phyloP scores from a whole-genome alignment of 2,329 filamentous ascomycete species.

The Pestalotiopsis sp. region DNA sequence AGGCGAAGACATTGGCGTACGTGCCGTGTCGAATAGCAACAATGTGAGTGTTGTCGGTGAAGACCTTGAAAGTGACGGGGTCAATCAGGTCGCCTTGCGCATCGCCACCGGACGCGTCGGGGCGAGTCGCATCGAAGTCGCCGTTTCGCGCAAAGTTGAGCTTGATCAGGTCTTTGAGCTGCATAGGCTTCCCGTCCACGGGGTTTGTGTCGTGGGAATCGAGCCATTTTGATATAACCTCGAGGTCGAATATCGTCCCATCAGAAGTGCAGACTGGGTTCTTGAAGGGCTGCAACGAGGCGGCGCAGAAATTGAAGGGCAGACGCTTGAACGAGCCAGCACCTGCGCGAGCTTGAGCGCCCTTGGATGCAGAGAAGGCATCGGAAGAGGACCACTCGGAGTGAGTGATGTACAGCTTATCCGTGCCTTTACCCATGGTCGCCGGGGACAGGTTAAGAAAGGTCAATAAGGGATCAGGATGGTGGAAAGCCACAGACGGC shows the following conservation, averaged over 20 bases:
- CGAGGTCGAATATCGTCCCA: constrained; percentile 92
- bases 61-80: constrained; percentile 95
- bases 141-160: constrained; percentile 92
- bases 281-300: constrained; percentile 92
- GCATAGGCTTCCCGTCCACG: constrained; percentile 78
- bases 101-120: constrained; percentile 47
- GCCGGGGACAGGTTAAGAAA: not conserved
- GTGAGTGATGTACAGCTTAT: constrained; percentile 81
- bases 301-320: constrained; percentile 97
- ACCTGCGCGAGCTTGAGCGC: constrained; percentile 56
- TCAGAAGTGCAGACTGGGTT: constrained; percentile 89
- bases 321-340: constrained; percentile 80
- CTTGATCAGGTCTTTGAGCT: constrained; percentile 82
- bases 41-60: constrained; percentile 97
- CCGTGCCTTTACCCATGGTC: constrained; percentile 55
- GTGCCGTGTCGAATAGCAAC: constrained; percentile 79
- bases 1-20: constrained; percentile 94
- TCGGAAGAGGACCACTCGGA: constrained; percentile 96
- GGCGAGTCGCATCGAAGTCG: constrained; percentile 56
- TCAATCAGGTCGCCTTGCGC: constrained; percentile 83
- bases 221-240: constrained; percentile 92
- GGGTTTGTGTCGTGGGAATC: constrained; percentile 94
- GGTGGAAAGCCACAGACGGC: not conserved
- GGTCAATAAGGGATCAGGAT: not conserved
- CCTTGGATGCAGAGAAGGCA: constrained; percentile 80